These are phyloP conservation scores for Choiromyces venosus DNA, from an alignment of 495 filamentous ascomycete genomes.

Conservation along the genomic window DNA sequence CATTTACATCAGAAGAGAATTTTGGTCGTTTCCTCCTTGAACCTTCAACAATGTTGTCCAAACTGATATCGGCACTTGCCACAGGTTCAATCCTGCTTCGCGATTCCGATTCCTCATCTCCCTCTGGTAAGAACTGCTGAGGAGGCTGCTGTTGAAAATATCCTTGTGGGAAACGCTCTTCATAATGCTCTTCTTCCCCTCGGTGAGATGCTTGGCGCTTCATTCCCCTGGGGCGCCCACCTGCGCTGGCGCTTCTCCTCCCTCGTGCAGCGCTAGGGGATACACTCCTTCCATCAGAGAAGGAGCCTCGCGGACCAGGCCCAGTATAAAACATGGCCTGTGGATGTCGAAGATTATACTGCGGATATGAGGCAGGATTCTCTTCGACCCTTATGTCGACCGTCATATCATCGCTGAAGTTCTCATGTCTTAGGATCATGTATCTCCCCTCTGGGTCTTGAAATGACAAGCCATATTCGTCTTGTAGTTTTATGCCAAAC, in stretches of 20 bases:
- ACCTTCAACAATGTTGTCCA: slow-evolving; percentile 96
- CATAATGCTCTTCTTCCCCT: slow-evolving; percentile 22
- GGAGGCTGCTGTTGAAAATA: slow-evolving; percentile 27
- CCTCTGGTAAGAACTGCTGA: slow-evolving; percentile 30
- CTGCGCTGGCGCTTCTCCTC: slow-evolving; percentile 69
- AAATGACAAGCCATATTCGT: slow-evolving; percentile 73
- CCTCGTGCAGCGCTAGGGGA: slow-evolving; percentile 70
- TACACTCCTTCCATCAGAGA: slow-evolving; percentile 56
- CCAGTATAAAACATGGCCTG: slow-evolving; percentile 40
- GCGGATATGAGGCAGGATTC: slow-evolving; percentile 40
- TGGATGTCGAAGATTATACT: slow-evolving; percentile 38
- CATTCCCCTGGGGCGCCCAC: slow-evolving; percentile 32
- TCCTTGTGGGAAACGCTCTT: slow-evolving; percentile 28
- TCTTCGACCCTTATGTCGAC: slow-evolving; percentile 86
- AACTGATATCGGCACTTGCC: slow-evolving; percentile 71
- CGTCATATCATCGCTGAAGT: slow-evolving; percentile 79
- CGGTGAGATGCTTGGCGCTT: slow-evolving; percentile 36
- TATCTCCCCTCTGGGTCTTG: slow-evolving; percentile 80
- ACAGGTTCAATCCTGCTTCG: slow-evolving; percentile 36
- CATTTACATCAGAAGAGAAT: slow-evolving; percentile 52
- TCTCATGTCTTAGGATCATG: slow-evolving; percentile 91
- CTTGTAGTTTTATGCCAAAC: slow-evolving; percentile 72
- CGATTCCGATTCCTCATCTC: slow-evolving; percentile 32
- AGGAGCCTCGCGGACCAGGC: slow-evolving; percentile 44
- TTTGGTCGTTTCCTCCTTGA: slow-evolving; percentile 91